These are phyloP conservation scores for Penicillium corylophilum DNA, from an alignment of 2,329 filamentous ascomycete species.

Conservation along the genomic window DNA sequence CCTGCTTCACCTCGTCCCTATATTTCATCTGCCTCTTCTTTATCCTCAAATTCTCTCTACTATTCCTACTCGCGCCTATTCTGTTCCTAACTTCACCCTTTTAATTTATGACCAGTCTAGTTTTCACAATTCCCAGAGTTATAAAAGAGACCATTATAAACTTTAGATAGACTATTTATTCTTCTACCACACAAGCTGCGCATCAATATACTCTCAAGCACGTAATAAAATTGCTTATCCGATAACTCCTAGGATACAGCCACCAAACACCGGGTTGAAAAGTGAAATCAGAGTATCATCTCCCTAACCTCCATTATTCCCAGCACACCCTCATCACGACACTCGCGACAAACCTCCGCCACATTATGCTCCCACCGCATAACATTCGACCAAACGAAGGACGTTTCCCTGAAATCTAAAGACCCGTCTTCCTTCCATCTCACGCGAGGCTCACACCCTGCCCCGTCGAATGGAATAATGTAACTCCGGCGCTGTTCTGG, in stretches of 20 bases:
- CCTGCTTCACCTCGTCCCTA: too few species aligned
- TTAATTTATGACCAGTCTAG: too few species aligned
- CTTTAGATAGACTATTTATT: too few species aligned
- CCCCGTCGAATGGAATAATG: slow-evolving; percentile 9
- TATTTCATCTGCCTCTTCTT: too few species aligned
- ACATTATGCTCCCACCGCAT: slow-evolving; percentile 2
- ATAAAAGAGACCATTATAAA: too few species aligned
- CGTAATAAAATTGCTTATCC: background rate
- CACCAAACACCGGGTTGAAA: background rate
- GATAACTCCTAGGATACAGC: background rate
- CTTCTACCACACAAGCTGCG: too few species aligned
- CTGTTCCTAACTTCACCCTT: too few species aligned
- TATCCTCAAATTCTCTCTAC: too few species aligned
- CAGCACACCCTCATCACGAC: background rate
- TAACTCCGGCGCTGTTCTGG: slow-evolving; percentile 12
- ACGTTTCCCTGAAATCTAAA: background rate
- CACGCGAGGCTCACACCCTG: slow-evolving; percentile 9
- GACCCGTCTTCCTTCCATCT: background rate
- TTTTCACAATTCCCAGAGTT: too few species aligned
- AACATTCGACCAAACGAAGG: slow-evolving; percentile 8
- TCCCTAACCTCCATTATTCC: background rate
- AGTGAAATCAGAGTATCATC: background rate
- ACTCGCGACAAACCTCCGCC: background rate
- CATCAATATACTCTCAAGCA: too few species aligned
- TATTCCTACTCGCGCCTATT: too few species aligned